These are phyloP conservation scores for Scedosporium apiospermum DNA, from an alignment of 2,329 filamentous ascomycete species.

Conservation along the genomic window DNA sequence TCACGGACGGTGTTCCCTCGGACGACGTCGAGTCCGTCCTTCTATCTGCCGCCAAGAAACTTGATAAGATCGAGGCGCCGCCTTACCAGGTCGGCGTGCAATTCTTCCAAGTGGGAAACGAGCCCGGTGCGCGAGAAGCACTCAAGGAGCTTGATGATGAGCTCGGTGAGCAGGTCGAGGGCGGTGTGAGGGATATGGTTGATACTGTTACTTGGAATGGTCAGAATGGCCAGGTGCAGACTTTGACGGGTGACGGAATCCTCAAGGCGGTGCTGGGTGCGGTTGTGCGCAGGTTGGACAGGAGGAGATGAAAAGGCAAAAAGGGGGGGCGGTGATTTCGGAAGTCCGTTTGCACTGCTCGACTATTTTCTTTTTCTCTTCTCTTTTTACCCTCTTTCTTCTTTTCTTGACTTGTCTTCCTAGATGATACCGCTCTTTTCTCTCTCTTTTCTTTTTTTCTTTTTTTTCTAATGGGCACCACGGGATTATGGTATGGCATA, in stretches of 20 bases:
- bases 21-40: slow-evolving; percentile 72
- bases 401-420: neutral
- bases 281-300: slow-evolving; percentile 45
- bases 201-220: slow-evolving; percentile 74
- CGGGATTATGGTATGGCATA: too few relatives aligned
- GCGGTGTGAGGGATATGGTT: slow-evolving; percentile 72
- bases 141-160: slow-evolving; percentile 69
- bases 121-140: slow-evolving; percentile 52
- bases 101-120: slow-evolving; percentile 88
- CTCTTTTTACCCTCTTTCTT: neutral
- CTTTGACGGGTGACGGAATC: slow-evolving; percentile 59
- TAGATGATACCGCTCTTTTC: neutral
- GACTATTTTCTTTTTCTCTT: neutral
- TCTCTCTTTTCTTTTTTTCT: neutral
- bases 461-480: neutral
- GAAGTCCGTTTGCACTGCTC: neutral
- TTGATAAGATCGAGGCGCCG: slow-evolving; percentile 61
- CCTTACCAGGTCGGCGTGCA: slow-evolving; percentile 83
- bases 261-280: slow-evolving; percentile 76
- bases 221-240: slow-evolving; percentile 26
- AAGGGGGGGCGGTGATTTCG: neutral
- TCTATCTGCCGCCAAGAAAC: slow-evolving; percentile 53
- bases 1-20: slow-evolving; percentile 77
- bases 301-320: slow-evolving; percentile 12
- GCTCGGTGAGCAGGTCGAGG: slow-evolving; percentile 42